A percentile compares a stretch with the other conserved stretches of the same genome.
phyloP scores from a whole-genome alignment of 768 basidiomycete species.

The Xerocomellus amylosporus region DNA sequence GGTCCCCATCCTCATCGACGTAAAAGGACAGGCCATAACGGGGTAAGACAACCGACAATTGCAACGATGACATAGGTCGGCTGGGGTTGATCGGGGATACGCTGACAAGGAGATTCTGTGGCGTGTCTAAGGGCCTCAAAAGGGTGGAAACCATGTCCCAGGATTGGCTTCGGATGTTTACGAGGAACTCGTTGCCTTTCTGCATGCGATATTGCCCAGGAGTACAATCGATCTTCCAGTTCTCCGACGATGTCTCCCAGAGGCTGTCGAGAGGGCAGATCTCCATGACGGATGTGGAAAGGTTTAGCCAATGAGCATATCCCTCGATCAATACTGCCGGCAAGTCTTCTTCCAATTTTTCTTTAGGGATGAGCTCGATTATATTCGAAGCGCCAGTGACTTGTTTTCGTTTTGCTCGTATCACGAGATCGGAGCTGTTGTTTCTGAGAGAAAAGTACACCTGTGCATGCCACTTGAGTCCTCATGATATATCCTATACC shows the following conservation, averaged over 20 bases:
- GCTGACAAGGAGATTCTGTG: conserved; percentile 23
- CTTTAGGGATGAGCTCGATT: conserved; percentile 26
- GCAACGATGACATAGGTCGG: not conserved
- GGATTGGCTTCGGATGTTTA: conserved; percentile 28
- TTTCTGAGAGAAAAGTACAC: conserved; percentile 23
- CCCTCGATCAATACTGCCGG: conserved; percentile 22
- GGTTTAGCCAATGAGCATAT: conserved; percentile 33
- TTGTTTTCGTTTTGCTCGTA: conserved; percentile 9
- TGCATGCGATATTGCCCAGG: conserved; percentile 6
- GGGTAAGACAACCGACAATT: conserved; percentile 35
- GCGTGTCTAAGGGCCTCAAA: conserved; percentile 25
- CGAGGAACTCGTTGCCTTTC: conserved; percentile 9
- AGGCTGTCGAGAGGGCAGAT: conserved; percentile 24
- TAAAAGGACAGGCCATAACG: conserved; percentile 43
- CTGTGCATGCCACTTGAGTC: conserved; percentile 1
- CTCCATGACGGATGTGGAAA: conserved; percentile 22
- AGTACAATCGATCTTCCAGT: conserved; percentile 26
- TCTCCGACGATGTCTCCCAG: conserved; percentile 25
- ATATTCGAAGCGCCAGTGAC: not conserved
- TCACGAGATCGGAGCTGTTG: conserved; percentile 8
- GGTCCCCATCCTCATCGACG: conserved; percentile 27
- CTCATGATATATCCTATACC: not conserved
- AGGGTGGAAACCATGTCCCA: conserved; percentile 27
- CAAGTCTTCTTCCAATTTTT: conserved; percentile 24
- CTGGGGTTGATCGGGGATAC: not conserved